phyloP scores from a whole-genome alignment of 1,284 basidiomycete genomes.

The Ustilago esculenta region DNA sequence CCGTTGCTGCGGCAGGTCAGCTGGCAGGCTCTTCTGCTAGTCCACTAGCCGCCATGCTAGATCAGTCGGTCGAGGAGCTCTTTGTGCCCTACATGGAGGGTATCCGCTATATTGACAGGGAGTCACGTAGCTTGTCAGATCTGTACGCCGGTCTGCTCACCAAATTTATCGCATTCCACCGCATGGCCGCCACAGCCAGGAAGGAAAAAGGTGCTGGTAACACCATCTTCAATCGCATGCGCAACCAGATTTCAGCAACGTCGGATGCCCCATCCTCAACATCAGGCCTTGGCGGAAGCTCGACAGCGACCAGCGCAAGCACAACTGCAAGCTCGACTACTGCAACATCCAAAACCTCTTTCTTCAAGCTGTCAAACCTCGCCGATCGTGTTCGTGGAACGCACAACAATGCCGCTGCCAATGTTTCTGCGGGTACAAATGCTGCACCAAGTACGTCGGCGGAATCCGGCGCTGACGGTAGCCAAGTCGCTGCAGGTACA shows the following conservation, averaged over 20 bases:
- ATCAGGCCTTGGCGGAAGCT: conserved; percentile 21
- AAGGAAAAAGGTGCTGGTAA: conserved; percentile 68
- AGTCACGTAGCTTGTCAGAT: conserved; percentile 84
- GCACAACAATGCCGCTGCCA: conserved; percentile 9
- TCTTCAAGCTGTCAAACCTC: conserved; percentile 61
- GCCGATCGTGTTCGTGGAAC: conserved; percentile 58
- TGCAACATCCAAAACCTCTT: conserved; percentile 40
- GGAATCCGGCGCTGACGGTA: conserved; percentile 21
- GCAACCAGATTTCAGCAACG: conserved; percentile 85
- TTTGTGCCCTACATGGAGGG: conserved; percentile 92
- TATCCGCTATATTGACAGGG: conserved; percentile 88
- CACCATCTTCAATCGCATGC: conserved; percentile 87
- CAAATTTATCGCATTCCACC: conserved; percentile 88
- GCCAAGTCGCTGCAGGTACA: conserved; percentile 3
- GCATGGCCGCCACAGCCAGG: conserved; percentile 20
- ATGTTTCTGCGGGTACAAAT: background rate
- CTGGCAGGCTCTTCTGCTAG: conserved; percentile 48
- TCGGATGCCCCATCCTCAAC: conserved; percentile 69
- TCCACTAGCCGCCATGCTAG: conserved; percentile 77
- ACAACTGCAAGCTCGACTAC: conserved; percentile 32
- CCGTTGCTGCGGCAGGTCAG: conserved; percentile 38
- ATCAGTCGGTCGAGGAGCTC: conserved; percentile 93
- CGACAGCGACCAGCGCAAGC: conserved; percentile 12
- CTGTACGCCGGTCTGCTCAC: conserved; percentile 81
- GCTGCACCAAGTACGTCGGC: conserved; percentile 7